These are phyloP conservation scores for Myxozyma vanderwaltii DNA, from an alignment of 805 yeast species.

Conservation along the genomic window DNA sequence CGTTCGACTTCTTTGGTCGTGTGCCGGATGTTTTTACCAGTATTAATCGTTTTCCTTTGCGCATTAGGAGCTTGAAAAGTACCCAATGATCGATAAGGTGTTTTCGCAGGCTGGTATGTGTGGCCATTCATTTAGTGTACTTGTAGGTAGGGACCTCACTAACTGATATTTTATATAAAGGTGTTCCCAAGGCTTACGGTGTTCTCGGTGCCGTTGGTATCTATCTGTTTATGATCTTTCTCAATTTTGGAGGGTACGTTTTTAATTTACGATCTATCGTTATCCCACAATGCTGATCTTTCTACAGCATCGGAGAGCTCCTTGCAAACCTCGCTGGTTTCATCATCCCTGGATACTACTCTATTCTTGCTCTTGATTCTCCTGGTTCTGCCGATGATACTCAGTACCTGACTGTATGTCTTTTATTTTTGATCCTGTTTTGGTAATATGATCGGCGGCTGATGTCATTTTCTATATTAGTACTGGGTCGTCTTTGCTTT, in stretches of 20 bases:
- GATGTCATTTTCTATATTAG: conserved; percentile 8
- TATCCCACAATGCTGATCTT: not conserved
- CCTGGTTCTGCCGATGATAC: conserved; percentile 73
- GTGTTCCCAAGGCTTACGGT: conserved; percentile 80
- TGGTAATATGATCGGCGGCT: no score
- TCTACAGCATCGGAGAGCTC: conserved; percentile 70
- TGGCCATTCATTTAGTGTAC: not conserved
- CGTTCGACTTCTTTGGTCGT: not conserved
- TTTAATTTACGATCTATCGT: not conserved
- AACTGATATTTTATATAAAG: conserved; percentile 13
- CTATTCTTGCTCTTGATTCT: conserved; percentile 81
- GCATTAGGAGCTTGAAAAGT: conserved; percentile 41
- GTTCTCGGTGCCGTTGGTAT: conserved; percentile 63
- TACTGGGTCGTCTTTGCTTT: conserved; percentile 99
- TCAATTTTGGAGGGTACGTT: conserved; percentile 78
- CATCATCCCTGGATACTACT: conserved; percentile 84
- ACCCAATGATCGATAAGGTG: conserved; percentile 40
- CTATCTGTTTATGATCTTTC: conserved; percentile 77
- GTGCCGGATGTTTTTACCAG: conserved; percentile 1
- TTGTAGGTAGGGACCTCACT: not conserved
- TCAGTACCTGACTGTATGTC: conserved; percentile 55
- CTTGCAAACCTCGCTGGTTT: conserved; percentile 91
- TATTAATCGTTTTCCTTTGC: not conserved
- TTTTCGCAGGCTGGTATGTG: conserved; percentile 41
- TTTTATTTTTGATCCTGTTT: no score